A percentile compares a stretch with the other conserved stretches of the same genome.
phyloP scores from a whole-genome alignment of 768 basidiomycete genomes.

The Leucocoprinus birnbaumii region DNA sequence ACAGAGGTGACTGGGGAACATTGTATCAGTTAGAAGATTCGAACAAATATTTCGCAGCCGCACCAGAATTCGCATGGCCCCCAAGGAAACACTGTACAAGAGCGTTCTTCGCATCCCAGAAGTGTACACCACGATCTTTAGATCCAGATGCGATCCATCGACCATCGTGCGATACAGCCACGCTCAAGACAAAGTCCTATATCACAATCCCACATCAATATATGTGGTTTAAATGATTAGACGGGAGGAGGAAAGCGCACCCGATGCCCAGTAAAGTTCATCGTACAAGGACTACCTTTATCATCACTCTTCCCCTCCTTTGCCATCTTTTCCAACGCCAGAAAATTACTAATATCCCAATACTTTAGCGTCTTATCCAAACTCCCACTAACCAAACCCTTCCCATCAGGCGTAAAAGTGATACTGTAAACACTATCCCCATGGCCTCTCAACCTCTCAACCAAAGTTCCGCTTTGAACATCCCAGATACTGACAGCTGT shows the following conservation, averaged over 20 bases:
- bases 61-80: constrained; percentile 28
- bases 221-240: constrained; percentile 33
- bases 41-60: not conserved
- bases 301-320: constrained; percentile 66
- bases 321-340: constrained; percentile 14
- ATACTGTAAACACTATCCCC: constrained; percentile 80
- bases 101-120: constrained; percentile 59
- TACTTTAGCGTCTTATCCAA: constrained; percentile 81
- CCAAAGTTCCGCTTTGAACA: constrained; percentile 52
- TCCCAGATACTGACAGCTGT: constrained; percentile 79
- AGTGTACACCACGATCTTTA: constrained; percentile 81
- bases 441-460: constrained; percentile 74
- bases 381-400: constrained; percentile 84
- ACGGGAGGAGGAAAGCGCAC: constrained; percentile 27
- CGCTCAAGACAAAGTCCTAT: constrained; percentile 47
- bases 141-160: constrained; percentile 78
- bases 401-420: constrained; percentile 92
- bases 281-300: constrained; percentile 46
- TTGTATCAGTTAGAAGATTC: not conserved
- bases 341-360: constrained; percentile 78
- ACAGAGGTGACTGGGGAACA: constrained; percentile 26
- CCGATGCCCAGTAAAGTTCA: constrained; percentile 85
- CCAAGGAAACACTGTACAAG: constrained; percentile 79
- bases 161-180: constrained; percentile 71
- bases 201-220: no score